phyloP scores from a whole-genome alignment of 805 yeast species.

The Starmerella sp. region DNA sequence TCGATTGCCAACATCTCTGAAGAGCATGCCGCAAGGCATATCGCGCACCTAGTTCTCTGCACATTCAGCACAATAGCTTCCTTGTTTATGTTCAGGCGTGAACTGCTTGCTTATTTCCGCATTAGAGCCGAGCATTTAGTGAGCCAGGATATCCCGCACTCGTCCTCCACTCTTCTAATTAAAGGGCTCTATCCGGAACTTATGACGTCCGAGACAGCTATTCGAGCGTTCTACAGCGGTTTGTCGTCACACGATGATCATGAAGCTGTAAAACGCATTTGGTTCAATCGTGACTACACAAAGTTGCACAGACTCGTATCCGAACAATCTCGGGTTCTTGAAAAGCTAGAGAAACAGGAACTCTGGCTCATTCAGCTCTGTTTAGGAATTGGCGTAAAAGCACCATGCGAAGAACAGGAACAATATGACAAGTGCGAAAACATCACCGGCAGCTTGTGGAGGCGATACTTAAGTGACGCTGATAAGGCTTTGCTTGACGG shows the following conservation, averaged over 20 bases:
- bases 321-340: conserved; percentile 26
- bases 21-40: conserved; percentile 38
- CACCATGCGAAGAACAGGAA: not conserved
- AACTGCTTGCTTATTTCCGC: conserved; percentile 41
- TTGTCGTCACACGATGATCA: conserved; percentile 30
- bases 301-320: conserved; percentile 30
- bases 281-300: conserved; percentile 45
- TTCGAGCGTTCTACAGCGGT: conserved; percentile 43
- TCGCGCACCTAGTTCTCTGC: conserved; percentile 55
- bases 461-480: conserved; percentile 42
- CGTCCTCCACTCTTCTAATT: not conserved
- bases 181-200: conserved; percentile 32
- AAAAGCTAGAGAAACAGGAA: conserved; percentile 34
- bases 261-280: conserved; percentile 44
- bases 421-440: conserved; percentile 7
- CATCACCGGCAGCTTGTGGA: conserved; percentile 23
- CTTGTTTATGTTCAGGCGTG: conserved; percentile 45
- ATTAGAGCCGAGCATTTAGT: conserved; percentile 38
- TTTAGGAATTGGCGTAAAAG: conserved; percentile 18
- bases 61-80: conserved; percentile 44
- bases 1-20: conserved; percentile 62
- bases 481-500: conserved; percentile 30
- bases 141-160: conserved; percentile 17
- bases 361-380: conserved; percentile 31
- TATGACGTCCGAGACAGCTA: conserved; percentile 37